A percentile compares a stretch with the other conserved stretches of the same genome.
Evolutionary conservation across 106 monocot genomes (phyloP).

Genomic region (Apostasia shenzhenica): DNA sequence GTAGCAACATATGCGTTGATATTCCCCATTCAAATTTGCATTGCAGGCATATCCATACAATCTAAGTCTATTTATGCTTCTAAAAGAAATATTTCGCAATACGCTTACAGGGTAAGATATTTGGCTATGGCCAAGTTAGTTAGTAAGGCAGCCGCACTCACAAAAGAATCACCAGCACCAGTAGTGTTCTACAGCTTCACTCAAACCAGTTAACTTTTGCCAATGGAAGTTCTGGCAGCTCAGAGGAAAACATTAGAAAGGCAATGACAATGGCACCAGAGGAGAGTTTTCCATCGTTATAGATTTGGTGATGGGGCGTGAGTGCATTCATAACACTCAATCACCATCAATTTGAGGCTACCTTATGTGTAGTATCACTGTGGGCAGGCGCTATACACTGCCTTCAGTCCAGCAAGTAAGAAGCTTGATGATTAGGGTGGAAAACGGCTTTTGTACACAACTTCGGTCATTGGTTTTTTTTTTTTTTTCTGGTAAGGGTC

Average conservation of each 20-base stretch:
- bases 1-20: too few species aligned
- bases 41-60: too few species aligned
- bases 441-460: conserved; percentile 31
- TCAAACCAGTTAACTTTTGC: conserved; percentile 22
- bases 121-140: conserved; percentile 17
- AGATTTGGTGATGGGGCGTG: too few species aligned
- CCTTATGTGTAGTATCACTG: conserved; percentile 56
- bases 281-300: not conserved
- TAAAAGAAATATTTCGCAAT: too few species aligned
- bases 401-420: conserved; percentile 46
- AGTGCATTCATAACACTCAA: too few species aligned
- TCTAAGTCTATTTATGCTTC: too few species aligned
- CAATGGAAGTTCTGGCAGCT: conserved; percentile 30
- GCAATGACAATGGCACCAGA: not conserved
- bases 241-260: too few species aligned
- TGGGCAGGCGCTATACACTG: conserved; percentile 31
- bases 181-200: conserved; percentile 40
- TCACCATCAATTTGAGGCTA: conserved; percentile 9
- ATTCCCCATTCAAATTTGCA: too few species aligned
- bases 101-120: too few species aligned
- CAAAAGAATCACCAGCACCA: conserved; percentile 53
- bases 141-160: conserved; percentile 26
- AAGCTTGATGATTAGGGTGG: conserved; percentile 32
- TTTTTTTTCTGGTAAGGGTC: conserved; percentile 28
- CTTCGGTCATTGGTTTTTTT: too few species aligned